phyloP scores from a whole-genome alignment of 306 rosid genomes.

The Prunus armeniaca region DNA sequence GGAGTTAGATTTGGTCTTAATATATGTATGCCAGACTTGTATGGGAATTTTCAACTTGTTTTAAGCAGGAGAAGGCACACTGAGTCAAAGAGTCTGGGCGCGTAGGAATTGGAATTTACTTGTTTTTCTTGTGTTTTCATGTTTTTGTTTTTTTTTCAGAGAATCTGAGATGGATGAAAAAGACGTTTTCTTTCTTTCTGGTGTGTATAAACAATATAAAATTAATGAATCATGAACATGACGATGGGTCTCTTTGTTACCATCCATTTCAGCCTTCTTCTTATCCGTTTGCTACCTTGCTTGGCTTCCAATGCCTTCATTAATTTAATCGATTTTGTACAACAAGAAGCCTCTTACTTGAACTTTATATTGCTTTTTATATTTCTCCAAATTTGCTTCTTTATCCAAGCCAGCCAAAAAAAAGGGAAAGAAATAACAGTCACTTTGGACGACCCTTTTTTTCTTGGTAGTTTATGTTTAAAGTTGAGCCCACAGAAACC shows the following conservation, averaged over 20 bases:
- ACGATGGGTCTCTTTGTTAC: neutral
- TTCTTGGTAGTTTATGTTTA: neutral
- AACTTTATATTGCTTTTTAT: too few species aligned
- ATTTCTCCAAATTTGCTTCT: neutral
- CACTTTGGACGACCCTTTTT: neutral
- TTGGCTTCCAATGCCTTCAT: neutral
- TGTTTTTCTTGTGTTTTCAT: neutral
- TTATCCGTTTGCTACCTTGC: neutral
- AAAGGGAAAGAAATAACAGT: neutral
- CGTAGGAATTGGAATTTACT: neutral
- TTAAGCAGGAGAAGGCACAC: neutral
- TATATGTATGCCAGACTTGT: too few species aligned
- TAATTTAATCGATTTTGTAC: too few species aligned
- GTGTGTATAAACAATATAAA: neutral
- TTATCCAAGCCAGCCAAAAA: neutral
- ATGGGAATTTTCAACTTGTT: too few species aligned
- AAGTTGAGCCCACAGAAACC: neutral
- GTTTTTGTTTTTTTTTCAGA: neutral
- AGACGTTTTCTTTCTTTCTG: neutral
- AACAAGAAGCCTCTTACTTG: too few species aligned
- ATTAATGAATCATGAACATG: neutral
- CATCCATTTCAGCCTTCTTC: neutral
- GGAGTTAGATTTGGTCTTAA: neutral
- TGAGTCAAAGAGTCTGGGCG: neutral
- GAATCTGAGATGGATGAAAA: neutral